Percentiles rank a stretch among this genome's conserved stretches.
phyloP scores from a whole-genome alignment of 2,329 filamentous ascomycete genomes.

The Fusarium virguliforme region DNA sequence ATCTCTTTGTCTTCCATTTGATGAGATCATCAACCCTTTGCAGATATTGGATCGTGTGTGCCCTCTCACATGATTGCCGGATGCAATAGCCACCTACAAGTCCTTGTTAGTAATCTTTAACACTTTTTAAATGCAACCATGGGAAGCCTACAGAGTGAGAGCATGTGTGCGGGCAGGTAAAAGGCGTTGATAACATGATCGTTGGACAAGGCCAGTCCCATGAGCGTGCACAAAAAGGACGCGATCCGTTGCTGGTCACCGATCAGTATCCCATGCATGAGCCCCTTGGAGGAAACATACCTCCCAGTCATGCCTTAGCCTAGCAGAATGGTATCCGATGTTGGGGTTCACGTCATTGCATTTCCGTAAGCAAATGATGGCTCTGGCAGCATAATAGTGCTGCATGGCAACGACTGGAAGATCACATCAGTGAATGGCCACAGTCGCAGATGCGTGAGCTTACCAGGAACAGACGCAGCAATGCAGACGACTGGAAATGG shows the following conservation, averaged over 20 bases:
- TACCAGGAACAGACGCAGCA: conserved; percentile 1
- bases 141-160: background rate
- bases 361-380: background rate
- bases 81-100: background rate
- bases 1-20: conserved; percentile 1
- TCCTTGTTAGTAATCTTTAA: background rate
- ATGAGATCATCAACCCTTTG: conserved; percentile 2
- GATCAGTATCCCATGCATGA: background rate
- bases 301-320: conserved; percentile 6
- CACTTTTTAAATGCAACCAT: background rate
- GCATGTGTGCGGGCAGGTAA: background rate
- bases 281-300: accelerated
- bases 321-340: background rate
- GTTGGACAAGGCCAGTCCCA: conserved; percentile 7
- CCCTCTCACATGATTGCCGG: background rate
- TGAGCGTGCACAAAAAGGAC: background rate
- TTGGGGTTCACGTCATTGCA: background rate
- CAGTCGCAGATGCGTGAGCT: background rate
- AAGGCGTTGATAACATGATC: conserved; percentile 4
- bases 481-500: conserved; percentile 7
- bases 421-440: background rate
- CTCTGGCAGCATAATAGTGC: conserved; percentile 5
- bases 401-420: conserved; percentile 1
- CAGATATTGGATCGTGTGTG: background rate
- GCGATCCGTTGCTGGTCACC: background rate